Evolutionary conservation across 75 land plant genomes (phyloP).

Genomic region (Sequoiadendron giganteum): DNA sequence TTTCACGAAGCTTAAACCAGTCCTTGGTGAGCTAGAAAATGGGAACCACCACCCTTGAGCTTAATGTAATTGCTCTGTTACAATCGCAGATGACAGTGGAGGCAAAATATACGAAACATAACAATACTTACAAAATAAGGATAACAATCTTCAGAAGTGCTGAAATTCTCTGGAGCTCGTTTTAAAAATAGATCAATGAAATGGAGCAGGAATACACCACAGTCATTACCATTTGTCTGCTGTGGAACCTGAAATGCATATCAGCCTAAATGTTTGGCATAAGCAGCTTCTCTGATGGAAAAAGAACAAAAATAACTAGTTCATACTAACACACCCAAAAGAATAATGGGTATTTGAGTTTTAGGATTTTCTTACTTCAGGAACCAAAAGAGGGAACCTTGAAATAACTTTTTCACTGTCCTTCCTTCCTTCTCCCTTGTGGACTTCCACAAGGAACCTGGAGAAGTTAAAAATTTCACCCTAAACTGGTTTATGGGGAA

Average conservation of each 20-base stretch:
- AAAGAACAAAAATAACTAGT: background rate
- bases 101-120: background rate
- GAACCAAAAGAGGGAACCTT: constrained; percentile 52
- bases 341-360: background rate
- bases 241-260: constrained; percentile 53
- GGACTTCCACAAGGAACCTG: constrained; percentile 49
- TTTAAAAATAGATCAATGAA: constrained; percentile 46
- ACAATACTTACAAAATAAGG: constrained; percentile 52
- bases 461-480: background rate
- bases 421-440: constrained; percentile 21
- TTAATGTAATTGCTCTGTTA: background rate
- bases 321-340: background rate
- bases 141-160: constrained; percentile 24
- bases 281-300: background rate
- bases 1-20: constrained; percentile 6
- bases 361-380: constrained; percentile 33
- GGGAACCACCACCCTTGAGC: background rate
- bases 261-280: background rate
- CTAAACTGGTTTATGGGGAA: background rate
- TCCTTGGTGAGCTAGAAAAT: constrained; percentile 11
- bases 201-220: constrained; percentile 58
- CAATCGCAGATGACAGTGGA: background rate
- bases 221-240: constrained; percentile 48
- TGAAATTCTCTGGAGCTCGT: constrained; percentile 44
- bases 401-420: constrained; percentile 20